Percentiles rank a stretch among this genome's conserved stretches.
Evolutionary conservation across 2,329 filamentous ascomycete species (phyloP).

Genomic region (Bipolaris oryzae): DNA sequence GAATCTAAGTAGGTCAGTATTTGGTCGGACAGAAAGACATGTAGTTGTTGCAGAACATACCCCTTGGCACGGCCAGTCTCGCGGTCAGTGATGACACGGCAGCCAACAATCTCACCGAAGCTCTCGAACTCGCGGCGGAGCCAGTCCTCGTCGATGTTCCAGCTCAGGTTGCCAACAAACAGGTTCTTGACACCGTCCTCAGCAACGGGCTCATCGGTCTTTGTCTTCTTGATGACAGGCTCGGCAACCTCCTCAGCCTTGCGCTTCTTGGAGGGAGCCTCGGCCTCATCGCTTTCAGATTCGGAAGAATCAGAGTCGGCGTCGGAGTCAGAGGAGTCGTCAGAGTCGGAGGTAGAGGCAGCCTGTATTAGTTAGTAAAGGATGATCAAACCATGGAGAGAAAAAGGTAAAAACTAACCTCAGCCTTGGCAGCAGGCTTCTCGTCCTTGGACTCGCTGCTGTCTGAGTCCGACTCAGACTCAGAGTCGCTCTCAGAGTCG

Average conservation of each 20-base stretch:
- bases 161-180: conserved; percentile 89
- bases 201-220: conserved; percentile 60
- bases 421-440: conserved; percentile 34
- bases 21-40: background rate
- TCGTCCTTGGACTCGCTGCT: conserved; percentile 39
- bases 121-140: conserved; percentile 81
- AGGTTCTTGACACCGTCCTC: conserved; percentile 67
- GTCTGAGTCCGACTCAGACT: conserved; percentile 26
- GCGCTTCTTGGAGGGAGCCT: conserved; percentile 66
- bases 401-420: conserved; percentile 36
- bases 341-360: conserved; percentile 16
- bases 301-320: conserved; percentile 40
- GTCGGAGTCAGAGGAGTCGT: conserved; percentile 33
- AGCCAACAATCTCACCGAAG: conserved; percentile 73
- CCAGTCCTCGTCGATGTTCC: conserved; percentile 85
- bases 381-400: background rate
- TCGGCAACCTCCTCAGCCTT: conserved; percentile 64
- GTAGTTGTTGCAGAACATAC: conserved; percentile 48
- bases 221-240: conserved; percentile 69
- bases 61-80: conserved; percentile 83
- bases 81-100: conserved; percentile 83
- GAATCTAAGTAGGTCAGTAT: conserved; percentile 60
- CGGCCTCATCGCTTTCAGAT: conserved; percentile 41
- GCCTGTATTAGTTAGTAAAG: conserved; percentile 36
- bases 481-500: conserved; percentile 36